Evolutionary conservation across 441 rosid genomes (phyloP), one percentile per base, ranked within the genome.

Genomic region (Rhodomyrtus psidioides): DNA sequence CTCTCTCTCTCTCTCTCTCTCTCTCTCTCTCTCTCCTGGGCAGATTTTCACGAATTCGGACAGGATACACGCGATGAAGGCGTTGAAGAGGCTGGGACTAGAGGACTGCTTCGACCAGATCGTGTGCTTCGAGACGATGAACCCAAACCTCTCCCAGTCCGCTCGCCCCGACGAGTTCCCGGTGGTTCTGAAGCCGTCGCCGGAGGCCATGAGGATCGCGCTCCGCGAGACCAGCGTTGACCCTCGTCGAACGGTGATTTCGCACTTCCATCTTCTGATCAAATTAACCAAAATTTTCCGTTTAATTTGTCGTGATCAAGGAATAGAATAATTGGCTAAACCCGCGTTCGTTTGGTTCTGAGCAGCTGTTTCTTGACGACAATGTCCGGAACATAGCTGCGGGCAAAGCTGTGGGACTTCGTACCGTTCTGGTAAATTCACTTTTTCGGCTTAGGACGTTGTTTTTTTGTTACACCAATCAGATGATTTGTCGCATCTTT

Each of bases 31-130:
- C 6, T 12, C 17, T 23, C 30, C 26, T 14, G 6, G 28, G 82
- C 86, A 87, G 88, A 83, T 87, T 27, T 87, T 87, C 83, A 87
- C 88, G 59, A 87, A 87, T 55, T 87, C 88, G 39, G 88, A 87
- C 62, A 75, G 88, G 62, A n/a, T 53, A 17, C 88, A 87, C 82
- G 88, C 88, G 53, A 79, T 53, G 74, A 83, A 0, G 60, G 86
- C 56, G 9, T 79, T 87, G 26, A 57, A 39, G 76, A 59, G 83
- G 59, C 84, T 87, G 42, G 86, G 76, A 34, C n/a, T 87, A 21
- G 86, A 87, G 46, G 88, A 83, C 55, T 83, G 86, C 86, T 87
- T 87, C 76, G 86, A 87, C 74, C 88, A 87, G 83, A 83, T 87
- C 81, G 51, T 87, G 62, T 87, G 88, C 83, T 87, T 87, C 51